phyloP scores from a whole-genome alignment of 2,329 filamentous ascomycete species.

The Endothia cerciana region DNA sequence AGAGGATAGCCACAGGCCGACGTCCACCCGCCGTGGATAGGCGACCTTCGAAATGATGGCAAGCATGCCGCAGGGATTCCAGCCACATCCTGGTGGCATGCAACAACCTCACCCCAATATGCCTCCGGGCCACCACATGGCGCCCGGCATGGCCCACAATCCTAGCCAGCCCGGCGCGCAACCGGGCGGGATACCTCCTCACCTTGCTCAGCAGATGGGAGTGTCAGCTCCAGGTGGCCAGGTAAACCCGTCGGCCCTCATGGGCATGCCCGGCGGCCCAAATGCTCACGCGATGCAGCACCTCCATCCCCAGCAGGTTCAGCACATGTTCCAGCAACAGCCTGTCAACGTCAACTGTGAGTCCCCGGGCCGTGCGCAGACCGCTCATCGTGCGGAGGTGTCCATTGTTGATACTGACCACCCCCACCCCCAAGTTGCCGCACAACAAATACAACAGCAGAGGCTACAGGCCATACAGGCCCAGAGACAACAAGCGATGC shows the following conservation, averaged over 20 bases:
- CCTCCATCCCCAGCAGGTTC: constrained; percentile 59
- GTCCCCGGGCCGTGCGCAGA: constrained; percentile 31
- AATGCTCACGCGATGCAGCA: constrained; percentile 75
- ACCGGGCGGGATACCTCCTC: constrained; percentile 67
- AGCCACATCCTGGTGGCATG: constrained; percentile 72
- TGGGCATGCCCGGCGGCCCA: constrained; percentile 76
- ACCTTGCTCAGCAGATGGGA: constrained; percentile 69
- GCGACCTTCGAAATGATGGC: constrained; percentile 69
- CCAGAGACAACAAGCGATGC: constrained; percentile 56
- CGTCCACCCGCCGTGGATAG: constrained; percentile 64
- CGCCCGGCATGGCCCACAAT: constrained; percentile 66
- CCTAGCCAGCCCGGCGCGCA: constrained; percentile 71
- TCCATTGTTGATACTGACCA: constrained; percentile 1
- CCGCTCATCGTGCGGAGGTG: not conserved
- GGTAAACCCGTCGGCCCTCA: constrained; percentile 73
- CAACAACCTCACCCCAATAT: constrained; percentile 68
- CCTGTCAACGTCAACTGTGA: constrained; percentile 47
- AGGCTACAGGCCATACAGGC: constrained; percentile 57
- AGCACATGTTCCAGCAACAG: constrained; percentile 62
- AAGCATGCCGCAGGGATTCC: constrained; percentile 65
- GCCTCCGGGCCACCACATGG: constrained; percentile 66
- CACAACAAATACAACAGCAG: constrained; percentile 56
- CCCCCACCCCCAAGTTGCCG: constrained; percentile 34
- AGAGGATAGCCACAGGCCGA: constrained; percentile 49
- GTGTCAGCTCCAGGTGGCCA: constrained; percentile 74